Evolutionary conservation across 345 rosid genomes (phyloP).

Genomic region (Trapa incisa): DNA sequence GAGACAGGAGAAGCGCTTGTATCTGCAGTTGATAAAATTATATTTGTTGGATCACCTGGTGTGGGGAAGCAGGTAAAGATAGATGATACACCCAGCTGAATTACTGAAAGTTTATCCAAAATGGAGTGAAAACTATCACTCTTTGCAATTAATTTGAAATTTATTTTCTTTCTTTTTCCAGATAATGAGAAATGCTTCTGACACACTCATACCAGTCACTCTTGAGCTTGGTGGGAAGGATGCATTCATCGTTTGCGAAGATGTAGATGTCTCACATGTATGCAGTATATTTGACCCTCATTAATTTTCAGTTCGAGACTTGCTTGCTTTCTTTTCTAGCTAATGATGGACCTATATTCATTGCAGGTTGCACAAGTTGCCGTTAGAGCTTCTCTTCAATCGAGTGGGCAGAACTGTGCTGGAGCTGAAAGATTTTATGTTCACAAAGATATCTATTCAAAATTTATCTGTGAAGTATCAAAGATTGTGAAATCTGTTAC

Average conservation of each 20-base stretch:
- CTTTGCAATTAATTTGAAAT: not conserved
- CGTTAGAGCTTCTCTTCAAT: constrained; percentile 81
- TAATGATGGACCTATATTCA: constrained; percentile 5
- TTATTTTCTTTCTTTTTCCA: constrained; percentile 23
- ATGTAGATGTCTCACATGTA: constrained; percentile 74
- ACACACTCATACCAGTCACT: constrained; percentile 69
- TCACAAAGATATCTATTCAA: constrained; percentile 60
- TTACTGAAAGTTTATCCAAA: not conserved
- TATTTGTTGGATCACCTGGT: constrained; percentile 94
- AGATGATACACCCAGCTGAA: not conserved
- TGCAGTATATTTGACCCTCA: constrained; percentile 3
- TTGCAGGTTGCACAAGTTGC: constrained; percentile 93
- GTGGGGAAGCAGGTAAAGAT: constrained; percentile 84
- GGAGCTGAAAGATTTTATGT: constrained; percentile 99
- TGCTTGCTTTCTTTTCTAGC: constrained; percentile 3
- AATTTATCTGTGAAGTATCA: constrained; percentile 64
- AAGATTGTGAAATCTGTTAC: constrained; percentile 81
- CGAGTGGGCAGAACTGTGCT: constrained; percentile 98
- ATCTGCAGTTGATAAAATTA: constrained; percentile 80
- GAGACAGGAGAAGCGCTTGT: constrained; percentile 97
- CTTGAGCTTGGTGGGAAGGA: constrained; percentile 99
- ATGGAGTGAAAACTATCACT: not conserved
- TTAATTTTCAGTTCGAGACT: not conserved
- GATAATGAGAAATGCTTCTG: constrained; percentile 89
- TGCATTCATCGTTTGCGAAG: constrained; percentile 87